Evolutionary conservation across 2,329 filamentous ascomycete genomes (phyloP).

Genomic region (Chalaropsis ovoidea): DNA sequence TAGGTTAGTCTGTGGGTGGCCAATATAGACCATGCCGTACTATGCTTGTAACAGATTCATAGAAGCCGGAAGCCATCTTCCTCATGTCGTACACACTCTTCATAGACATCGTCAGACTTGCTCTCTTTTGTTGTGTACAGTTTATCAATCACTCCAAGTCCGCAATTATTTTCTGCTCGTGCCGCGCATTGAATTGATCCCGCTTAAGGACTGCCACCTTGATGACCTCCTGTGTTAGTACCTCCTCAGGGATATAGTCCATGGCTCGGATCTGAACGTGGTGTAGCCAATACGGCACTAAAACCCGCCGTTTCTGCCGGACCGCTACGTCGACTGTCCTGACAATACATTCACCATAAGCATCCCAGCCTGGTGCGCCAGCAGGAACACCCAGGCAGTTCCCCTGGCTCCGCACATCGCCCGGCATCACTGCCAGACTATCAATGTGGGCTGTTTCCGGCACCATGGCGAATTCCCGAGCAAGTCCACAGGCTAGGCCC

Average conservation of each 20-base stretch:
- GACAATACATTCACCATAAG: not conserved
- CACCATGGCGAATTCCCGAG: conserved; percentile 29
- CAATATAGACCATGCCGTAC: not conserved
- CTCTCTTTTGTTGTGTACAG: not conserved
- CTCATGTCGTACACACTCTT: not conserved
- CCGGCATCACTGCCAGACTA: conserved; percentile 30
- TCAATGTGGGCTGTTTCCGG: conserved; percentile 29
- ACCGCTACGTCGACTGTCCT: conserved; percentile 9
- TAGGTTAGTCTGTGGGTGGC: not conserved
- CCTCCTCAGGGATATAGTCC: conserved; percentile 2
- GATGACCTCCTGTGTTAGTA: not conserved
- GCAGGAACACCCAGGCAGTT: conserved; percentile 26
- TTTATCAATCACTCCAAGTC: not conserved
- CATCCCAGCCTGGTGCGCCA: conserved; percentile 24
- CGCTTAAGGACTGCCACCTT: not conserved
- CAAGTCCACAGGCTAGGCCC: conserved; percentile 29
- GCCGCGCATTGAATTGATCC: not conserved
- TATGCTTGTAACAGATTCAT: not conserved
- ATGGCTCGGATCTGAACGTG: conserved; percentile 4
- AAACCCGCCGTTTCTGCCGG: not conserved
- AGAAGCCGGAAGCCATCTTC: not conserved
- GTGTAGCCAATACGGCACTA: conserved; percentile 11
- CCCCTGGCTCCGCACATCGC: conserved; percentile 30
- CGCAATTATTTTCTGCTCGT: not conserved
- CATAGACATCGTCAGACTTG: not conserved